Base-by-base conservation (phyloP, 805 yeast species). In the Kodamaea jinghongensis region DNA sequence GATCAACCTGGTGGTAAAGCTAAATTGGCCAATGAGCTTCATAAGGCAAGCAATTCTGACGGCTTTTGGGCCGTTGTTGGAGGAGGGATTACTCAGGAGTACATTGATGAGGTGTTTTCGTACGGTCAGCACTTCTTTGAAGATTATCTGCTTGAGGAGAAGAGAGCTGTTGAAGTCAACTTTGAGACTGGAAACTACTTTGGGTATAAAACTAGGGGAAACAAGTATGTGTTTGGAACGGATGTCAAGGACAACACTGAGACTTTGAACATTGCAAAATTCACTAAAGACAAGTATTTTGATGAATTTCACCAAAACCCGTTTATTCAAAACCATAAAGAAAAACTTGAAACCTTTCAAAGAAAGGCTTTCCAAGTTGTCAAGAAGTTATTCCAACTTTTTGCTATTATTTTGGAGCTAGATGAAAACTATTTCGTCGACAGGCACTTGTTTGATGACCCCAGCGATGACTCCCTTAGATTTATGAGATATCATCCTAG, bases 401-500 rank as follows among this genome's bases (percentile, higher is more conserved):
- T 63, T 46, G 69, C 67, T 3, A 54, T 62, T 8, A 58, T 61
- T 23, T 47, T 63, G 37, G 67, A 62, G 40, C 43, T 63, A 14
- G 63, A 57, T 29, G 66, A 63, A 39, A 48, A 60, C 36, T 60
- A 58, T 35, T 61, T 63, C 38, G 65, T 53, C 4, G 51, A 59
- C 23, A 49, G 54, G 20, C 66, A 63, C 44, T 34, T 45, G 20
- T 63, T 61, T 41, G 61, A 60, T 7, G 63, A 58, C 25, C 54
- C 62, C 2, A 58, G 65, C 29, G 67, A 63, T 37, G 67, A 62
- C 39, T 63, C 60, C 36, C 43, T 61, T 26, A 35, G 69, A 22
- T 62, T 46, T 43, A 63, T 63, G 65, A 56, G 58, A 39, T 63
- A 63, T 45, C 56, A 55, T 36, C 63, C 63, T 4, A 34, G 63